Evolutionary conservation across 1,139 yeast genomes (phyloP).

Genomic region (Lodderomyces pseudojiufengensis): DNA sequence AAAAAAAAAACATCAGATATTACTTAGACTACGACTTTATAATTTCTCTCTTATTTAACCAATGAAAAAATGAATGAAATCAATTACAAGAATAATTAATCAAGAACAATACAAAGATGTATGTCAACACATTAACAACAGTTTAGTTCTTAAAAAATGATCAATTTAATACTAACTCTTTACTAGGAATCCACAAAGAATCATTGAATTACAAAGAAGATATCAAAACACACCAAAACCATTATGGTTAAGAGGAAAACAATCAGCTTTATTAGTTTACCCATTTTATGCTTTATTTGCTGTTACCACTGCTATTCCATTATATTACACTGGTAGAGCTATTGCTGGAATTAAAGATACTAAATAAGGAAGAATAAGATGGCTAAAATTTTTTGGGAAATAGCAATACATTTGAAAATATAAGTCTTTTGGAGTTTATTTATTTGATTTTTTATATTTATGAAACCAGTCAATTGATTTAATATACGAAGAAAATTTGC

Average conservation of each 20-base stretch:
- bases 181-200: conserved; percentile 52
- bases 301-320: conserved; percentile 65
- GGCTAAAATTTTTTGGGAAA: conserved; percentile 4
- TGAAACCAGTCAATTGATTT: no score
- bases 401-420: no score
- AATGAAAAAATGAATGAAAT: conserved; percentile 1
- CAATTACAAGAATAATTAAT: no score
- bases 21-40: no score
- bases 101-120: no score
- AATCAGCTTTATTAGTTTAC: conserved; percentile 77
- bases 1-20: no score
- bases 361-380: no score
- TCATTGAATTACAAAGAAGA: conserved; percentile 70
- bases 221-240: conserved; percentile 71
- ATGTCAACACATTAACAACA: no score
- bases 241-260: conserved; percentile 68
- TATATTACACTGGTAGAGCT: conserved; percentile 79
- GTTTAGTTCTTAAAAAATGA: no score
- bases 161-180: neutral
- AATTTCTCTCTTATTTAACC: neutral
- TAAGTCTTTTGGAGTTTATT: no score
- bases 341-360: conserved; percentile 13
- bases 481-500: no score
- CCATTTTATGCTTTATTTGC: conserved; percentile 89
- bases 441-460: no score